Percentiles rank a stretch among this genome's conserved stretches.
Conservation (phyloP, 176 grass and related monocot species). For the Chrysopogon serrulatus region DNA sequence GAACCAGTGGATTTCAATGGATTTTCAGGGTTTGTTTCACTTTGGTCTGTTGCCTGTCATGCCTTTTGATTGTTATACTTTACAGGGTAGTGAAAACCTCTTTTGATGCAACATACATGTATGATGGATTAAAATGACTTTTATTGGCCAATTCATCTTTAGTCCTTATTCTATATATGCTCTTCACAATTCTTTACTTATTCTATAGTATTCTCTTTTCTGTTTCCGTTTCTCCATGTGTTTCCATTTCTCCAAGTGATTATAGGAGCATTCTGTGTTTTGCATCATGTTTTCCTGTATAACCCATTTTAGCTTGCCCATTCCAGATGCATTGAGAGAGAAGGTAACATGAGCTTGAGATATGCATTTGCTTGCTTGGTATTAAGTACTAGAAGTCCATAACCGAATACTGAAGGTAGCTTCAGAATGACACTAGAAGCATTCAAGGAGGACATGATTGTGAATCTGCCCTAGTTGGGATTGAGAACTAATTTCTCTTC, state of each 20-base stretch:
- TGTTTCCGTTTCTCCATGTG: not conserved
- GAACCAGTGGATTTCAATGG: not conserved
- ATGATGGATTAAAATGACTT: not conserved
- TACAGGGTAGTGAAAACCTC: not conserved
- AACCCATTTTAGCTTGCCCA: not conserved
- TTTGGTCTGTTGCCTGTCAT: not conserved
- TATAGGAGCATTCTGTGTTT: not conserved
- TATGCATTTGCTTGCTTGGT: not conserved
- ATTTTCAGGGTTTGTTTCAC: not conserved
- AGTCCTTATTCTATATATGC: not conserved
- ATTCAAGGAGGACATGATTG: not conserved
- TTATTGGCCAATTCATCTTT: not conserved
- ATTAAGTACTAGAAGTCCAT: not conserved
- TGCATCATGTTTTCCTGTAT: not conserved
- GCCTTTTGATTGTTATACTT: not conserved
- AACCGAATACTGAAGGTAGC: not conserved
- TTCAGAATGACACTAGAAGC: not conserved
- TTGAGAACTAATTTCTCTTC: not conserved
- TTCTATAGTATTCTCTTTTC: not conserved
- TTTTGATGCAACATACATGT: not conserved
- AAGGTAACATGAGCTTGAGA: conserved; percentile 37
- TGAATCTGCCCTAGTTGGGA: not conserved
- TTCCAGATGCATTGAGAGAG: conserved; percentile 43
- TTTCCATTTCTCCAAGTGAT: not conserved
- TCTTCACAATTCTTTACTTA: too few relatives aligned